Base-by-base conservation (phyloP, 2,329 filamentous ascomycete species). In the Trichoderma koningii region DNA sequence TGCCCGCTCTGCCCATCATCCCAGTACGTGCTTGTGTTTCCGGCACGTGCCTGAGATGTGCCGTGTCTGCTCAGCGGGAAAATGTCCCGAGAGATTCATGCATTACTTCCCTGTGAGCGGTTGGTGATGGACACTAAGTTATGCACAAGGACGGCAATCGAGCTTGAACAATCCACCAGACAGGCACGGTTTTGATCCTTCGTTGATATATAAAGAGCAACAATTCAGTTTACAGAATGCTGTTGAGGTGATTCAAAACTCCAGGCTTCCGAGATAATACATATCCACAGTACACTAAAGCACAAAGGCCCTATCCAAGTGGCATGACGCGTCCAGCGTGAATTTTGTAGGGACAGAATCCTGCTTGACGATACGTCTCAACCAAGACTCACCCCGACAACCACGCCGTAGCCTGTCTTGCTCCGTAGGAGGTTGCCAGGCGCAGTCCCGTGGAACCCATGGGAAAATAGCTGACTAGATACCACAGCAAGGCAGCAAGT, bases 401-500 rank as follows among this genome's bases (percentile, higher is more conserved):
- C 95, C 94, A 98, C 61, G 93, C 86, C 5, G 92, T 86, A 44
- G 96, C 91, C 73, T 93, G 86, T 74, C 89, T 89, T 21, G 90
- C 91, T 23, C 94, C 95, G 74, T 97, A 95, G 3, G 87, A 88
- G 50, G 93, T 92, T 65, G 93, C 93, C 70, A 97, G 87, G 66
- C 94, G 89, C 69, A 99, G 80, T 48, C 95, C 92, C 63, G 89
- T 91, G 65, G 91, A 91, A 47, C 95, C 95, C 93, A 98, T 97
- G 28, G 95, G 95, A 73, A 98, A 98, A 78, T 99, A 99, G 79
- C 92, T 96, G 77, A 98, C 88, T 53, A 97, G 83, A 79, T 98
- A 98, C 94, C 94, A 98, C 53, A 92, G 69, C 69, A 98, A 82
- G 68, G 90, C 91, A 61, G 89, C 88, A 63, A 98, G 83, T 76